A percentile compares a stretch with the other conserved stretches of the same genome.
Conservation (phyloP, 495 filamentous ascomycete genomes). For the Penicillium argentinense region DNA sequence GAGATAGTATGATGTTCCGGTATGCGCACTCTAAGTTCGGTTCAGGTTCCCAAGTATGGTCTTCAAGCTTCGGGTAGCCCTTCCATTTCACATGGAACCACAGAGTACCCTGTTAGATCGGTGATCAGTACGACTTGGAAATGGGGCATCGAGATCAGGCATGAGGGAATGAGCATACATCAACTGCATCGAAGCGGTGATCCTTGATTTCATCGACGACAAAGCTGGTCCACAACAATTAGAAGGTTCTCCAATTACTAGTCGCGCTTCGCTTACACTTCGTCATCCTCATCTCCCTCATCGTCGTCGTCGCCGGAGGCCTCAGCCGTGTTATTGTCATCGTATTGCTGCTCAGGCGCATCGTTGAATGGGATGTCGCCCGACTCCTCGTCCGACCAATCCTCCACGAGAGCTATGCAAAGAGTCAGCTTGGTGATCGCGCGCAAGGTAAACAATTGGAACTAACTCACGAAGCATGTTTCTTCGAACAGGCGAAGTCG, state of each 20-base stretch:
- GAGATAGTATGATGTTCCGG: background rate
- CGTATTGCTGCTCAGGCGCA: constrained; percentile 30
- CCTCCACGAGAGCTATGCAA: constrained; percentile 37
- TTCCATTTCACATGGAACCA: constrained; percentile 62
- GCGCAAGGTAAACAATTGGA: constrained; percentile 15
- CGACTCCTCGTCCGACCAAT: constrained; percentile 48
- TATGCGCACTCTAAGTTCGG: constrained; percentile 48
- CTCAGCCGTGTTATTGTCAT: constrained; percentile 30
- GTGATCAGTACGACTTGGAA: constrained; percentile 12
- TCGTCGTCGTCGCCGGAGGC: constrained; percentile 31
- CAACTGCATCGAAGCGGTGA: constrained; percentile 45
- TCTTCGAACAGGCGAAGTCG: constrained; percentile 20
- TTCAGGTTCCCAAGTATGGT: constrained; percentile 63
- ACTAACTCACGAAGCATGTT: constrained; percentile 42
- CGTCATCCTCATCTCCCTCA: constrained; percentile 43
- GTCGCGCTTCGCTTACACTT: constrained; percentile 29
- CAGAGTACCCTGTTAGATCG: constrained; percentile 36
- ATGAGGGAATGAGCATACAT: constrained; percentile 25
- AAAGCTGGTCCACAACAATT: constrained; percentile 48
- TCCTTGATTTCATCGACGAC: constrained; percentile 58
- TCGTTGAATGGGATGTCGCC: constrained; percentile 43
- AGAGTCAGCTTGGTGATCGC: constrained; percentile 10
- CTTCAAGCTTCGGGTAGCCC: constrained; percentile 55
- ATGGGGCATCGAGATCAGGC: background rate
- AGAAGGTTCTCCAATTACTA: background rate